Evolutionary conservation across 1,139 yeast genomes (phyloP), one percentile per base, ranked within the genome.

Genomic region (Starmera stellimalicola): DNA sequence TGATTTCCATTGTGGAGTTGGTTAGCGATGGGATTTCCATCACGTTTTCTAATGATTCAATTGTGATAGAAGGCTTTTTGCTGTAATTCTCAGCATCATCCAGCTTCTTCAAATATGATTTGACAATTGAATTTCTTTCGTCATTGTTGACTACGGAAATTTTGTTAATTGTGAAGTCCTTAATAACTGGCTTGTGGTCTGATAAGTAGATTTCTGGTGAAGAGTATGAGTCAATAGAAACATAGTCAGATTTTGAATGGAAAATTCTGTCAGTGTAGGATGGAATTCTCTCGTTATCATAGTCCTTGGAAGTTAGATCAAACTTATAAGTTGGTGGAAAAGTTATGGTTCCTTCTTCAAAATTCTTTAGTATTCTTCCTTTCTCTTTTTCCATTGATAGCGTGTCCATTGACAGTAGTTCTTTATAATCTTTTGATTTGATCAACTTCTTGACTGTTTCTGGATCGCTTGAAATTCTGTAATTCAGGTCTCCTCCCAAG

Each of bases 211-310:
- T 45, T 6, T 60, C 60, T 19, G 59, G 58, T 7, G 58, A 59
- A 27, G 62, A 48, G 43, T 68, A 70, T 31, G 48, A 52, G 8
- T 37, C 24, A n/a, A 43, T 39, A 16, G 27, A 36, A 19, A 44
- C 42, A 23, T 44, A 41, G 16, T 29, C 31, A 2, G 51, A 42
- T 12, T 33, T 35, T 3, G 50, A 45, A 26, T 37, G 37, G 26
- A 81, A 55, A 16, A 80, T 68, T 32, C 93, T 61, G 49, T 84
- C 95, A 0, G 94, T 82, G 68, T 85, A 84, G 1, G 91, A 80
- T 0, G 94, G 94, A 4, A 70, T 61, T 40, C 94, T 62, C 35
- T 68, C 70, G 30, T 63, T 60, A 43, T 77, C 84, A 38, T 73
- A 71, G 7, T 65, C 62, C 31, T 62, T 65, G 18, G 67, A 63